Base-by-base conservation (phyloP, 805 yeast species). In the Schizosaccharomyces cryophilus region DNA sequence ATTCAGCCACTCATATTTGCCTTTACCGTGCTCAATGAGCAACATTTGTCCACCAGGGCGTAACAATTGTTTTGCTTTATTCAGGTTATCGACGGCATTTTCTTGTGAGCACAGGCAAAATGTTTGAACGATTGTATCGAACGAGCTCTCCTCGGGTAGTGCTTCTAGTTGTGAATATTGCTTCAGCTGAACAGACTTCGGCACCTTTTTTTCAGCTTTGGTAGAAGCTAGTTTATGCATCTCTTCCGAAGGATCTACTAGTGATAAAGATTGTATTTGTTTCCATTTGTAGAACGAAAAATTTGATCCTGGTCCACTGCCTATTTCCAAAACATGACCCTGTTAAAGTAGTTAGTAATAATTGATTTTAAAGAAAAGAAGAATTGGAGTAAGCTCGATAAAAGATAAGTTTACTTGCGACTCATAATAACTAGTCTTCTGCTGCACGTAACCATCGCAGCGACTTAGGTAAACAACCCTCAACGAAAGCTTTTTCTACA, bases 251-350 rank as follows among this genome's bases (percentile, higher is more conserved):
- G 96, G 78, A 70, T 93, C 98, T 59, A 89, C 72, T 66, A 85
- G 87, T 0, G 97, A 90, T 47, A 87, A 78, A 0, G 95, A 84
- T 59, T 78, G 76, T 38, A 90, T 73, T 31, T 74, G 69, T 40
- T 64, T 59, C 31, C 64, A 62, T 61, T 82, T 77, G 66, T 87
- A 72, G 69, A 83, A 89, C 59, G 83, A 82, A 62, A 90, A 78
- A 69, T 93, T 93, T 71, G 97, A 78, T 5, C 98, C 97, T 0
- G 98, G 93, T 62, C 98, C 98, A 68, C 95, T 86, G 0, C 96
- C 84, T 11, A 90, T 93, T 71, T 93, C 98, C 62, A 93, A 73
- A 1, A 88, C 96, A 69, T 93, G 96, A 26, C 98, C 98, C 75
- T 73, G 19, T 3, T 35, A 35, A 5, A 35, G 3, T 7, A 35